Evolutionary conservation across 106 monocot species (phyloP).

Genomic region (Phalaenopsis equestris): DNA sequence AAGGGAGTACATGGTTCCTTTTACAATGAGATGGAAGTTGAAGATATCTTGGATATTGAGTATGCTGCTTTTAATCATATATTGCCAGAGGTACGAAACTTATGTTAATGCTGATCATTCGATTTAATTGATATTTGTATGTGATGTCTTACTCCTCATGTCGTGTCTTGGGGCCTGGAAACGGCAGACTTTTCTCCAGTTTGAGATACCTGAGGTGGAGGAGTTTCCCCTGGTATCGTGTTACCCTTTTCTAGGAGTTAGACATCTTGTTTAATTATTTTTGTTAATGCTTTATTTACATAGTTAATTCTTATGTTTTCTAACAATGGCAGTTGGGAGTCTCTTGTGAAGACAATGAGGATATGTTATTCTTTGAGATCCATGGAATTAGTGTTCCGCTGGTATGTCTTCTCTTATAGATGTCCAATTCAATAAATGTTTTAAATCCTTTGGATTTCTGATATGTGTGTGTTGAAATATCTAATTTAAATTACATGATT

Average conservation of each 20-base stretch:
- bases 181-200: slow-evolving; percentile 26
- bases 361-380: slow-evolving; percentile 16
- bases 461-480: not conserved
- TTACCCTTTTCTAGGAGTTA: not conserved
- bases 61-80: slow-evolving; percentile 3
- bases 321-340: slow-evolving; percentile 1
- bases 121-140: not conserved
- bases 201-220: slow-evolving; percentile 60
- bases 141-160: not conserved
- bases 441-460: not conserved
- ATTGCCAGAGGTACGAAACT: slow-evolving; percentile 22
- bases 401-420: slow-evolving; percentile 16
- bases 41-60: not conserved
- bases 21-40: slow-evolving; percentile 14
- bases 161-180: slow-evolving; percentile 16
- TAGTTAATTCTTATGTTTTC: slow-evolving; percentile 3
- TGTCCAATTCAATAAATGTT: not conserved
- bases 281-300: not conserved
- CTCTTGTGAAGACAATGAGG: not conserved
- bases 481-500: too few species aligned
- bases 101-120: not conserved
- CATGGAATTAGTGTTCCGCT: slow-evolving; percentile 27
- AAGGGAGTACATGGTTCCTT: slow-evolving; percentile 33
- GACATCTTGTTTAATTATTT: not conserved
- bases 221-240: slow-evolving; percentile 35